phyloP scores from a whole-genome alignment of 2,329 filamentous ascomycete genomes.

The Penicillium olsonii region DNA sequence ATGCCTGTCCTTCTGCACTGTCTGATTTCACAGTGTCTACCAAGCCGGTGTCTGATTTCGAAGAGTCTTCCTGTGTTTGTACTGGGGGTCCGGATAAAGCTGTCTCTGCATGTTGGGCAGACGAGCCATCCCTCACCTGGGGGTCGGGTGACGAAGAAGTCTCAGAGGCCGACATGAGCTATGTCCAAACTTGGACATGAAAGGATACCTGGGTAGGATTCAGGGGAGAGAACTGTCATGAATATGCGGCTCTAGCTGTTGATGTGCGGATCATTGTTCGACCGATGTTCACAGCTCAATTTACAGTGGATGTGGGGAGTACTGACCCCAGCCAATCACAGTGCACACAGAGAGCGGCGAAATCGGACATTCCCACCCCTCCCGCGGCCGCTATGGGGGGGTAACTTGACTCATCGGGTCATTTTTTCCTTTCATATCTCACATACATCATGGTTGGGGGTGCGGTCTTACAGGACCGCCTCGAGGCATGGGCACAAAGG shows the following conservation, averaged over 20 bases:
- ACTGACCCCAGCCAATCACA: constrained; percentile 16
- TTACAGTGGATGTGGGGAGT: constrained; percentile 1
- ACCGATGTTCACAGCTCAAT: constrained; percentile 20
- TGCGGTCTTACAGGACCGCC: constrained; percentile 38
- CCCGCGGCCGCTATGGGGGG: constrained; percentile 7
- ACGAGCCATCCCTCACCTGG: constrained; percentile 27
- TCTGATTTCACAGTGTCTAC: constrained; percentile 18
- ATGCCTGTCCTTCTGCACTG: constrained; percentile 4
- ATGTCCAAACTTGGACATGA: constrained; percentile 20
- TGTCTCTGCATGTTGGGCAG: constrained; percentile 22
- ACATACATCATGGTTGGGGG: constrained; percentile 35
- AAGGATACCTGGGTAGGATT: constrained; percentile 6
- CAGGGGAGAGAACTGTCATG: constrained; percentile 9
- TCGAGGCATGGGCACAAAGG: constrained; percentile 45
- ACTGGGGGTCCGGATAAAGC: constrained; percentile 20
- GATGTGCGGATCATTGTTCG: constrained; percentile 37
- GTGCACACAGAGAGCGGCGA: constrained; percentile 21
- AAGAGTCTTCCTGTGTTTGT: constrained; percentile 21
- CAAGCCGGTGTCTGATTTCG: constrained; percentile 11
- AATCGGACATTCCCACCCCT: constrained; percentile 35
- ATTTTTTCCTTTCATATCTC: constrained; percentile 14
- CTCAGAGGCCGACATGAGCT: constrained; percentile 40
- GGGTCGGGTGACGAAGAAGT: constrained; percentile 24
- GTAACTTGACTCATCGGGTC: constrained; percentile 28
- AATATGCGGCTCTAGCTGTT: constrained; percentile 30